A percentile compares a stretch with the other conserved stretches of the same genome.
phyloP scores from a whole-genome alignment of 2,329 filamentous ascomycete genomes.

The Aaosphaeria arxii region DNA sequence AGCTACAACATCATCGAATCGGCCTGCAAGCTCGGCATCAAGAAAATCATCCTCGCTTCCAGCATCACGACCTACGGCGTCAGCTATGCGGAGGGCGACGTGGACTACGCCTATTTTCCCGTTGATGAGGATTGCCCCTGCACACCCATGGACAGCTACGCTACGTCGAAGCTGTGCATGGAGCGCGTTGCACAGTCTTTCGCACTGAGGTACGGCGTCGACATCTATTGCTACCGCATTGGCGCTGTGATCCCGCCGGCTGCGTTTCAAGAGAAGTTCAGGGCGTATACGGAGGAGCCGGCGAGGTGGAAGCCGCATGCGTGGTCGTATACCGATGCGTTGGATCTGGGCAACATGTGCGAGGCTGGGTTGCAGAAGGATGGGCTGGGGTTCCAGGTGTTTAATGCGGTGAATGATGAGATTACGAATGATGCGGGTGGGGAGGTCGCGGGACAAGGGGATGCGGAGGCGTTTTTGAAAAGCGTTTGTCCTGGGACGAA shows the following conservation, averaged over 20 bases:
- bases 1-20: slow-evolving; percentile 61
- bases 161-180: slow-evolving; percentile 57
- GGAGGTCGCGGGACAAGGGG: neutral
- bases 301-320: slow-evolving; percentile 53
- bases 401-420: slow-evolving; percentile 61
- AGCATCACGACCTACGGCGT: slow-evolving; percentile 60
- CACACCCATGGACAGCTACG: slow-evolving; percentile 59
- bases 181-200: slow-evolving; percentile 56
- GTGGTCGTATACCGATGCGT: slow-evolving; percentile 60
- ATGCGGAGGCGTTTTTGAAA: slow-evolving; percentile 49
- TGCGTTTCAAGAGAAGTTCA: slow-evolving; percentile 52
- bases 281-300: slow-evolving; percentile 46
- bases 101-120: slow-evolving; percentile 56
- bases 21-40: slow-evolving; percentile 58
- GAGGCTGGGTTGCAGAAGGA: slow-evolving; percentile 51
- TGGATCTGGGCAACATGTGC: slow-evolving; percentile 60
- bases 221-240: slow-evolving; percentile 60
- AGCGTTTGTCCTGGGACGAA: slow-evolving; percentile 47
- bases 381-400: slow-evolving; percentile 59
- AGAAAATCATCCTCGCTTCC: slow-evolving; percentile 59
- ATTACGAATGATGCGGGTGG: slow-evolving; percentile 49
- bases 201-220: slow-evolving; percentile 51
- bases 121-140: slow-evolving; percentile 57
- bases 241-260: slow-evolving; percentile 59
- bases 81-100: slow-evolving; percentile 56